phyloP scores from a whole-genome alignment of 1,284 basidiomycete species.

The Lignosus rhinocerotis region DNA sequence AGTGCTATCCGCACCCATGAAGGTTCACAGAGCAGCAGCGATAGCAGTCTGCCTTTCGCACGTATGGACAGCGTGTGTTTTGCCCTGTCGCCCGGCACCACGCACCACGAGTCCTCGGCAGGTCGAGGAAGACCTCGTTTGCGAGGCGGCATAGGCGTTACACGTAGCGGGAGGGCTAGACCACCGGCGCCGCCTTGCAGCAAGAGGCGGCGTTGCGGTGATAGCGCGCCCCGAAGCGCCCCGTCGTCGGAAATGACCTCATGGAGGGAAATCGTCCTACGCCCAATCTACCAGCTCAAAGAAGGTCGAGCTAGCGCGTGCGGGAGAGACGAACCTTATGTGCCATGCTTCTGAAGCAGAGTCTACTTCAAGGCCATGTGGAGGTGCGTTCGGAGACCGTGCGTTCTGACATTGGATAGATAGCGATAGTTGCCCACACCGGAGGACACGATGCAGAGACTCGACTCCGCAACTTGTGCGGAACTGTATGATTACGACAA shows the following conservation, averaged over 20 bases:
- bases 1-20: neutral
- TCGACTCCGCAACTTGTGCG: constrained; percentile 11
- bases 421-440: constrained; percentile 4
- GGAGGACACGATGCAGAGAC: constrained; percentile 13
- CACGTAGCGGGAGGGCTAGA: constrained; percentile 20
- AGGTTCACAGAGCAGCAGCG: constrained; percentile 7
- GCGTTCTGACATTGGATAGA: constrained; percentile 11
- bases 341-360: constrained; percentile 10
- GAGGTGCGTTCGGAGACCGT: constrained; percentile 1
- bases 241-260: constrained; percentile 19
- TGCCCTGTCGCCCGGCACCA: neutral
- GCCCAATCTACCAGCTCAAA: neutral
- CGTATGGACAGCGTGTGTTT: constrained; percentile 8
- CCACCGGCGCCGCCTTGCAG: constrained; percentile 16
- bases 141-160: constrained; percentile 19
- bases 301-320: constrained; percentile 3
- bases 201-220: constrained; percentile 11
- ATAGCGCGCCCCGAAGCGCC: constrained; percentile 13
- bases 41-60: constrained; percentile 3
- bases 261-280: constrained; percentile 9
- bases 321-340: constrained; percentile 13
- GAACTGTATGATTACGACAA: constrained; percentile 21
- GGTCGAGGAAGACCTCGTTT: constrained; percentile 6
- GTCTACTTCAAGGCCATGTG: constrained; percentile 10
- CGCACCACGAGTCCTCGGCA: constrained; percentile 2